Conservation (phyloP, 2,329 filamentous ascomycete species). For the Mariannaea sp. region DNA sequence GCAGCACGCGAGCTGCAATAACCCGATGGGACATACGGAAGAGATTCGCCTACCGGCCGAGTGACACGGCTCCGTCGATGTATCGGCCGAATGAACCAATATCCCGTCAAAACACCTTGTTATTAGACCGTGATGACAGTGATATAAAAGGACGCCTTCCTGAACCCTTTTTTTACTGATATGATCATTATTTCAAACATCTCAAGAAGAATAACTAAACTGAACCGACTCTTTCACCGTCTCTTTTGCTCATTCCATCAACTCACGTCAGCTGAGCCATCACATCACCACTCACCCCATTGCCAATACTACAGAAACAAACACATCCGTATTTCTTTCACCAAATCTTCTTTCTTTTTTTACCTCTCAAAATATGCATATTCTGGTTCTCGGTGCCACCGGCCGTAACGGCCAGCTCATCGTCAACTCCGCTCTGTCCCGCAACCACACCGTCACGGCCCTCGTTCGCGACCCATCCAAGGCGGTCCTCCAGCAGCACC, state of each 20-base stretch:
- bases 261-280: not conserved
- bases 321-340: slow-evolving; percentile 3
- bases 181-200: not conserved
- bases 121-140: slow-evolving; percentile 1
- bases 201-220: not conserved
- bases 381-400: slow-evolving; percentile 53
- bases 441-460: slow-evolving; percentile 50
- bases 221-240: not conserved
- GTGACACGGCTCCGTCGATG: slow-evolving; percentile 21
- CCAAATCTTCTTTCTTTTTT: not conserved
- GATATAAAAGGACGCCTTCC: slow-evolving; percentile 17
- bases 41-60: no score
- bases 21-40: no score
- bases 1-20: not conserved
- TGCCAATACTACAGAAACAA: not conserved
- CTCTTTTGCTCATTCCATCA: not conserved
- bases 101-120: not conserved
- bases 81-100: slow-evolving; percentile 33
- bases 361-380: slow-evolving; percentile 50
- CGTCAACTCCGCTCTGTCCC: slow-evolving; percentile 46
- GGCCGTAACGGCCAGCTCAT: slow-evolving; percentile 53
- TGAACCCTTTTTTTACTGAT: not conserved
- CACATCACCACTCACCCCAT: not conserved
- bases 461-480: slow-evolving; percentile 49
- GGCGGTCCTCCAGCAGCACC: slow-evolving; percentile 36